Percentiles rank a stretch among this genome's conserved stretches.
Evolutionary conservation across 441 rosid species (phyloP).

Genomic region (Adansonia rubrostipa): DNA sequence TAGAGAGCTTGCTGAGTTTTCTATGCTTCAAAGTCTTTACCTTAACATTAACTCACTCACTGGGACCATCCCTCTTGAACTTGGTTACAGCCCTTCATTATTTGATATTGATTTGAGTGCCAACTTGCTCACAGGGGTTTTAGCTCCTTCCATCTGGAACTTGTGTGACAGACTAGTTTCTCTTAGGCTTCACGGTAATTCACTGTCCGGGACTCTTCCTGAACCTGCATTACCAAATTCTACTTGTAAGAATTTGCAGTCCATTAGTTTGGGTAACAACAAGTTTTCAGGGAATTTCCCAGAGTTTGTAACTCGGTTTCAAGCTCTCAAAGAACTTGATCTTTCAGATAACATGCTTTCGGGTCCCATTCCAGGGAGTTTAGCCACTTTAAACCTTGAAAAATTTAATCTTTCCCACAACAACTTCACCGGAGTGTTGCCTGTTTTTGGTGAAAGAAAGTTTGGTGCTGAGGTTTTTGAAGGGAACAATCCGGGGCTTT

Average conservation of each 20-base stretch:
- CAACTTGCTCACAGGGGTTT: slow-evolving; percentile 59
- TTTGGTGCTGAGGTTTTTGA: slow-evolving; percentile 69
- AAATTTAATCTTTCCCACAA: slow-evolving; percentile 85
- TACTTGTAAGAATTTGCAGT: slow-evolving; percentile 63
- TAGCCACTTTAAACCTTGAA: slow-evolving; percentile 59
- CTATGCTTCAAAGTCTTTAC: slow-evolving; percentile 80
- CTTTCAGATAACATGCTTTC: slow-evolving; percentile 69
- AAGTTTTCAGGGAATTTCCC: slow-evolving; percentile 85
- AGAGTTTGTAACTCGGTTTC: slow-evolving; percentile 64
- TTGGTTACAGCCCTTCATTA: slow-evolving; percentile 85
- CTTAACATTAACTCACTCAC: slow-evolving; percentile 77
- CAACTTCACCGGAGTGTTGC: slow-evolving; percentile 81
- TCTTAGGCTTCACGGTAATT: slow-evolving; percentile 67
- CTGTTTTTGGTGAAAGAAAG: slow-evolving; percentile 63
- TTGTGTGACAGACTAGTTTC: slow-evolving; percentile 76
- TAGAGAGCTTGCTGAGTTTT: slow-evolving; percentile 85
- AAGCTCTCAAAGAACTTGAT: slow-evolving; percentile 75
- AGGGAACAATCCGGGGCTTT: slow-evolving; percentile 81
- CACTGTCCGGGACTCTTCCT: slow-evolving; percentile 65
- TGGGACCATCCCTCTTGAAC: slow-evolving; percentile 87
- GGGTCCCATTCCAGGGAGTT: slow-evolving; percentile 69
- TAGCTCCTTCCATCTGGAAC: slow-evolving; percentile 91
- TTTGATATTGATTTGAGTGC: slow-evolving; percentile 76
- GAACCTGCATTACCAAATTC: slow-evolving; percentile 87
- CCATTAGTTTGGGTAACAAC: slow-evolving; percentile 80